These are phyloP conservation scores for Rosa lucieae DNA, from an alignment of 306 rosid genomes.

Conservation along the genomic window DNA sequence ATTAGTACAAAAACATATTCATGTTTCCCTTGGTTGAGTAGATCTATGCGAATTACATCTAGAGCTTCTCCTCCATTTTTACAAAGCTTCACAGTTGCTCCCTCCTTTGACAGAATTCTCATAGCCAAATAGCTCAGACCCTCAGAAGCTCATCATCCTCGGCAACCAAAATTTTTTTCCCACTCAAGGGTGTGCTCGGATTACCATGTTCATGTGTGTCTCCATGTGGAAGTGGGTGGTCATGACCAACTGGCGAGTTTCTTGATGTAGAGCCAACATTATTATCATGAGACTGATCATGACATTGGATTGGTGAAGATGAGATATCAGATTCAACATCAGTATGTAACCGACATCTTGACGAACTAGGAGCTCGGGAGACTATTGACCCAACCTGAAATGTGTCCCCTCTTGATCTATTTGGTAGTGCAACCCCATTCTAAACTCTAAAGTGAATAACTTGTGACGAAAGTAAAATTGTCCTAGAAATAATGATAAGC, in stretches of 20 bases:
- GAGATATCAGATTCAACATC: neutral
- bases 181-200: slow-evolving; percentile 32
- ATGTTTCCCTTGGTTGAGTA: slow-evolving; percentile 12
- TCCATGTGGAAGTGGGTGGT: slow-evolving; percentile 7
- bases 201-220: slow-evolving; percentile 32
- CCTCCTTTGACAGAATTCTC: slow-evolving; percentile 31
- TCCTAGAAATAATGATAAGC: too few relatives aligned
- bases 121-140: slow-evolving; percentile 34
- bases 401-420: slow-evolving; percentile 1
- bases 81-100: slow-evolving; percentile 51
- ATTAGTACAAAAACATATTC: slow-evolving; percentile 64
- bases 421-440: slow-evolving; percentile 27
- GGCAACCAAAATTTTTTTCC: slow-evolving; percentile 59
- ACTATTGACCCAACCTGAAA: neutral
- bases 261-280: slow-evolving; percentile 15
- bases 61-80: slow-evolving; percentile 61
- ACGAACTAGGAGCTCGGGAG: neutral
- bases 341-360: neutral
- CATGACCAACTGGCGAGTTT: slow-evolving; percentile 3
- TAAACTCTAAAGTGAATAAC: too few relatives aligned
- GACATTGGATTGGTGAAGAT: neutral
- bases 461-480: too few relatives aligned
- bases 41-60: slow-evolving; percentile 36
- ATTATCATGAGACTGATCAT: slow-evolving; percentile 2
- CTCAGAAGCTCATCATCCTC: slow-evolving; percentile 43